A percentile compares a stretch with the other conserved stretches of the same genome.
Evolutionary conservation across 2,329 filamentous ascomycete species (phyloP).

Genomic region (Fusarium miscanthi): DNA sequence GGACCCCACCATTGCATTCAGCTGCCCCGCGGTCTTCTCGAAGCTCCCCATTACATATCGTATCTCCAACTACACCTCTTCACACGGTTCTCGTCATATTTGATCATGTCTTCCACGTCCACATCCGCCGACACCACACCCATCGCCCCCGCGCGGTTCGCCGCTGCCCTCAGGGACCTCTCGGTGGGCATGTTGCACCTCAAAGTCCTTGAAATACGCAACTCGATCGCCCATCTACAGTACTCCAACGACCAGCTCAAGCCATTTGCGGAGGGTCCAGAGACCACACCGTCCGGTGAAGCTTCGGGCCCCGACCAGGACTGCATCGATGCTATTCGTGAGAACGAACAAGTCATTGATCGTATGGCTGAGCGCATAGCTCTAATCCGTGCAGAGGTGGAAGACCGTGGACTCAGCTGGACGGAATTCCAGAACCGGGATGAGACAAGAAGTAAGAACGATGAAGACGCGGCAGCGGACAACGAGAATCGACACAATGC

Average conservation of each 20-base stretch:
- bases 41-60: conserved; percentile 1
- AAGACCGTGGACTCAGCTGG: conserved; percentile 67
- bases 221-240: conserved; percentile 78
- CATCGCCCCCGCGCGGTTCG: conserved; percentile 72
- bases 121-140: conserved; percentile 70
- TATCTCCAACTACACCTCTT: neutral
- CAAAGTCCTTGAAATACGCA: conserved; percentile 80
- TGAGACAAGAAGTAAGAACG: conserved; percentile 52
- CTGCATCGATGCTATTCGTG: conserved; percentile 78
- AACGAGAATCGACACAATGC: conserved; percentile 52
- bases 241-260: conserved; percentile 79
- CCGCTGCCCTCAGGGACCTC: conserved; percentile 74
- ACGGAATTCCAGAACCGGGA: conserved; percentile 63
- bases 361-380: conserved; percentile 75
- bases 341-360: conserved; percentile 76
- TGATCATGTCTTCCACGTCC: conserved; percentile 61
- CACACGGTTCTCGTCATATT: neutral
- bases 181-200: conserved; percentile 74
- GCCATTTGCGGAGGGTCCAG: conserved; percentile 70
- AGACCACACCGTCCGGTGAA: conserved; percentile 44
- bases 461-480: conserved; percentile 28
- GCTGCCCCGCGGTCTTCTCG: conserved; percentile 28
- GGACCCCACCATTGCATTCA: conserved; percentile 32
- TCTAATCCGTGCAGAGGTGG: conserved; percentile 73
- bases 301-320: conserved; percentile 66